A percentile compares a stretch with the other conserved stretches of the same genome.
phyloP scores from a whole-genome alignment of 2,329 filamentous ascomycete genomes.

The Raffaelea arxii region DNA sequence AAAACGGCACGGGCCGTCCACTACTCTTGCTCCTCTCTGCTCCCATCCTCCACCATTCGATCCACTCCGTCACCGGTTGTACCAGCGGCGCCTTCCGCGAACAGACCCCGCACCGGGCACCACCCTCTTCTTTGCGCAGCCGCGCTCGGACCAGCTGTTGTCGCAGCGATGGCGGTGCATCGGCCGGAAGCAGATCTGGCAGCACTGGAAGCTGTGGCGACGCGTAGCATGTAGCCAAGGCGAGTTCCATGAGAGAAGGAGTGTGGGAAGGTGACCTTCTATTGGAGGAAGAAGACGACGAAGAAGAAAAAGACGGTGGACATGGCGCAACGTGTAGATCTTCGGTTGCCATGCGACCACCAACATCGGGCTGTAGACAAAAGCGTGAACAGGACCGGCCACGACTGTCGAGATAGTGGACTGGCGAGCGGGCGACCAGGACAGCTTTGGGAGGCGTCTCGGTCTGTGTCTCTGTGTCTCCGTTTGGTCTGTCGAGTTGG shows the following conservation, averaged over 20 bases:
- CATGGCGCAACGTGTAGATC: slow-evolving; percentile 2
- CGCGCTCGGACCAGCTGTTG: slow-evolving; percentile 29
- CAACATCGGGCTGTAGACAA: background rate
- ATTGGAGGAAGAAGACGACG: too few species aligned
- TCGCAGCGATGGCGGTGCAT: slow-evolving; percentile 27
- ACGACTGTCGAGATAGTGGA: slow-evolving; percentile 12
- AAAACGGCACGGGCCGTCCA: slow-evolving; percentile 27
- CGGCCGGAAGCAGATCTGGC: slow-evolving; percentile 30
- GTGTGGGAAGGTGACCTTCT: slow-evolving; percentile 24
- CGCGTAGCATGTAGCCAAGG: slow-evolving; percentile 35
- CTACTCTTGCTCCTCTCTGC: background rate
- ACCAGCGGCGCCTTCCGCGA: slow-evolving; percentile 35
- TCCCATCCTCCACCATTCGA: slow-evolving; percentile 48
- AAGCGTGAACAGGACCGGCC: slow-evolving; percentile 6
- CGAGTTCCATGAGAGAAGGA: slow-evolving; percentile 41
- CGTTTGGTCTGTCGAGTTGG: background rate
- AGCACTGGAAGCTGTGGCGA: slow-evolving; percentile 33
- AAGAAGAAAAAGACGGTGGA: slow-evolving; percentile 3
- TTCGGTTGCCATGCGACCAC: slow-evolving; percentile 8
- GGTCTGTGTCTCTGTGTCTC: background rate
- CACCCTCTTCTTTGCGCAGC: slow-evolving; percentile 35
- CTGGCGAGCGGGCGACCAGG: slow-evolving; percentile 10
- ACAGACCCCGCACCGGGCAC: slow-evolving; percentile 43
- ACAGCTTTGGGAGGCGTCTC: background rate
- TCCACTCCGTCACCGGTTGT: slow-evolving; percentile 43